Evolutionary conservation across 306 rosid genomes (phyloP), one percentile per base, ranked within the genome.

Genomic region (Trifolium dubium): DNA sequence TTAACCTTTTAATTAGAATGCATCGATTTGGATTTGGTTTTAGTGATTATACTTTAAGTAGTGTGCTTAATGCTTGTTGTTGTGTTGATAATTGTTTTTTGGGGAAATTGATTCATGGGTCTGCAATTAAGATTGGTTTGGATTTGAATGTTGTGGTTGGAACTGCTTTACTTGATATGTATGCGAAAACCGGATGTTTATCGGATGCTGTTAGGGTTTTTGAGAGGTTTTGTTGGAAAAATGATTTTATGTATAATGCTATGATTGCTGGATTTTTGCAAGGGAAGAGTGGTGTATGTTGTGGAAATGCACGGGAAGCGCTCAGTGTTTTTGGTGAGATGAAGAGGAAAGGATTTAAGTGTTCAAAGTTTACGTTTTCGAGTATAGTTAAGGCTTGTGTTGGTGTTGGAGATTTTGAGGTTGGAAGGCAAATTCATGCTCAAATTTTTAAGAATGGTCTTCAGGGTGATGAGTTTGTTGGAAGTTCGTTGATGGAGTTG

Each of bases 131-230:
- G 73, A 71, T 75, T 53, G 83, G 87, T 54, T 80, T 88, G 79
- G 81, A 80, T 78, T 61, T 39, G 29, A 80, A 84, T 62, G 72
- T 84, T 60, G 85, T 88, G 47, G 83, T 84, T 50, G 84, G 78
- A 44, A 86, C 90, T 39, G 83, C 87, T 54, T 86, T 88, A 67
- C 85, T 88, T 55, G 86, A 80, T 79, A 86, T 85, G 90, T 85
- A 84, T 84, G 88, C 87, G n/a, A 88, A 88, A 74, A 78, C 69
- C 0, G 87, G 72, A 10, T 64, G 72, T 76, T 77, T 88, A 71
- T 47, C 10, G 14, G 84, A 69, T 55, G 88, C 90, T 0, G 47
- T 78, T 71, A 75, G 53, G 64, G 70, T 88, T 46, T 86, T 86
- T 67, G 77, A 77, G 32, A 19, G 76, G 11, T 51, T 74, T 59